A percentile compares a stretch with the other conserved stretches of the same genome.
Evolutionary conservation across 2,329 filamentous ascomycete genomes (phyloP).

Genomic region (Aspergillus tubingensis): DNA sequence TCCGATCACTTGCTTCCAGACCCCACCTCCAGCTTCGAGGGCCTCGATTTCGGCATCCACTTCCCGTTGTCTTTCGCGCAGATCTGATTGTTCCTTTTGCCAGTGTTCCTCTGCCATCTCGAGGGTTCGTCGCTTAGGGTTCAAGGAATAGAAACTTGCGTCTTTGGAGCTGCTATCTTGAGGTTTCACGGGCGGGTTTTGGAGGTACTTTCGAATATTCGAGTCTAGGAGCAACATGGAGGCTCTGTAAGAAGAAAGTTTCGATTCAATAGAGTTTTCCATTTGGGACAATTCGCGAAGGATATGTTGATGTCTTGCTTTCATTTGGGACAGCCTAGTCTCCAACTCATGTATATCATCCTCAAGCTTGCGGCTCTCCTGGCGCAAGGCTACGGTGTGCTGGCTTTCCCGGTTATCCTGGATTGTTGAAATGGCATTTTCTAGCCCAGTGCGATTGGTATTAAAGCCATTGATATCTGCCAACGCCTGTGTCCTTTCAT

Average conservation of each 20-base stretch:
- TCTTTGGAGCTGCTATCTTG: slow-evolving; percentile 30
- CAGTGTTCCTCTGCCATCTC: slow-evolving; percentile 62
- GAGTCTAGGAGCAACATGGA: slow-evolving; percentile 58
- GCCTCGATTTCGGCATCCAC: slow-evolving; percentile 58
- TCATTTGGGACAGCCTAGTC: slow-evolving; percentile 57
- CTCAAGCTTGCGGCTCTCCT: slow-evolving; percentile 55
- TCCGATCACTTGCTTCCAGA: slow-evolving; percentile 60
- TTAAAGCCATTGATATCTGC: slow-evolving; percentile 55
- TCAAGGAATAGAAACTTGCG: slow-evolving; percentile 53
- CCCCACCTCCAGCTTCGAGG: slow-evolving; percentile 58
- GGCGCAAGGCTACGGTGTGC: slow-evolving; percentile 48
- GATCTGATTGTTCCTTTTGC: slow-evolving; percentile 50
- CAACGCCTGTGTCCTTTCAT: slow-evolving; percentile 50
- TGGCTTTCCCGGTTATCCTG: slow-evolving; percentile 49
- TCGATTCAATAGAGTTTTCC: slow-evolving; percentile 60
- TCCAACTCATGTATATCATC: slow-evolving; percentile 61
- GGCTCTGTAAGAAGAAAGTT: slow-evolving; percentile 59
- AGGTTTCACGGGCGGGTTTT: slow-evolving; percentile 47
- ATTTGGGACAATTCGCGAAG: slow-evolving; percentile 53
- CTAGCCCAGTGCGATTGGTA: slow-evolving; percentile 52
- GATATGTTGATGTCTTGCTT: slow-evolving; percentile 56
- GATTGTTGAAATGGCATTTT: slow-evolving; percentile 54
- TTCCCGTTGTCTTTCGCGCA: slow-evolving; percentile 47
- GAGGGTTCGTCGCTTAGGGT: slow-evolving; percentile 59
- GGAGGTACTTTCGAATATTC: slow-evolving; percentile 56